Conservation (phyloP, 495 filamentous ascomycete species). For the Paragyromitra xinjiangensis region DNA sequence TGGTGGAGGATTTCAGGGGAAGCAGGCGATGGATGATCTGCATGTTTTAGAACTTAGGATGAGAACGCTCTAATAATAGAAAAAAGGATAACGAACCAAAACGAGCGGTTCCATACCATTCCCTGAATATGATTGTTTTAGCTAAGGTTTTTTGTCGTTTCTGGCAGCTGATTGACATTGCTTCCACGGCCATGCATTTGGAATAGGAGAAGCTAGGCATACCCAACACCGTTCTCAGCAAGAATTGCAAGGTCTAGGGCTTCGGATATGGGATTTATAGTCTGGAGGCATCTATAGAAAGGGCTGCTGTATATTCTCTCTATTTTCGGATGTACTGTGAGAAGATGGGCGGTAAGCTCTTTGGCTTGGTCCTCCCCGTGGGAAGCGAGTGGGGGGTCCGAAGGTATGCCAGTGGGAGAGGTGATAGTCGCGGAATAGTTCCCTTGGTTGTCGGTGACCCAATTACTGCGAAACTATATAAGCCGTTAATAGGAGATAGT, state of each 20-base stretch:
- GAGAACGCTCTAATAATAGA: not conserved
- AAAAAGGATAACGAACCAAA: slow-evolving; percentile 63
- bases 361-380: slow-evolving; percentile 85
- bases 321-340: slow-evolving; percentile 69
- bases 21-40: slow-evolving; percentile 81
- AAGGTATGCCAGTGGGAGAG: slow-evolving; percentile 83
- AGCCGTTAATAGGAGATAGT: slow-evolving; percentile 24
- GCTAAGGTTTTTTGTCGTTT: slow-evolving; percentile 68
- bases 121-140: slow-evolving; percentile 61
- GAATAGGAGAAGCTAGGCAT: slow-evolving; percentile 12
- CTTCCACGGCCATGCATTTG: not conserved
- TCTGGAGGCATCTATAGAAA: slow-evolving; percentile 93
- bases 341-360: slow-evolving; percentile 75
- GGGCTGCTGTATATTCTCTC: slow-evolving; percentile 83
- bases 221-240: slow-evolving; percentile 57
- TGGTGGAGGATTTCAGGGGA: slow-evolving; percentile 65
- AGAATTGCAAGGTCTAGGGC: slow-evolving; percentile 60
- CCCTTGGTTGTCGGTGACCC: slow-evolving; percentile 83
- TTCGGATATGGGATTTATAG: slow-evolving; percentile 75
- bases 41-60: not conserved
- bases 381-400: slow-evolving; percentile 85
- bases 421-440: slow-evolving; percentile 72
- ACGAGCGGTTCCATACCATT: slow-evolving; percentile 85
- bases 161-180: slow-evolving; percentile 69
- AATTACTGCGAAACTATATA: slow-evolving; percentile 83